Evolutionary conservation across 2,329 filamentous ascomycete species (phyloP).

Genomic region (Moelleriella libera): DNA sequence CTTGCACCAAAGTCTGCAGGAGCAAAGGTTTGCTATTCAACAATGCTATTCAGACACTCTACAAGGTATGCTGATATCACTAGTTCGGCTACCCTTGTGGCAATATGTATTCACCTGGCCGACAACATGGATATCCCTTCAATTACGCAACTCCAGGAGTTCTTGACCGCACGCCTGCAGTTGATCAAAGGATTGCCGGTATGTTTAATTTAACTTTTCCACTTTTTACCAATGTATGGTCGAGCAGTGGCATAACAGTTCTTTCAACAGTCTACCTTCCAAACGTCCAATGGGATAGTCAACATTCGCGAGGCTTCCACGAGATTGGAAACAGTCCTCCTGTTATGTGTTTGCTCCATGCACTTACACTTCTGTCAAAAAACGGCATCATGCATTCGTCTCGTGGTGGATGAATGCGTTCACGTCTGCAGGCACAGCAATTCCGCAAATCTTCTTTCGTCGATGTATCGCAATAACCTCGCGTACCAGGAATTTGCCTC

Average conservation of each 20-base stretch:
- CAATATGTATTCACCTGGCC: neutral
- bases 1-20: conserved; percentile 33
- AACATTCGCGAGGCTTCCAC: conserved; percentile 38
- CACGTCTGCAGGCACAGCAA: conserved; percentile 34
- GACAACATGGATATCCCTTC: conserved; percentile 23
- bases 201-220: conserved; percentile 6
- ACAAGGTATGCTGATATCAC: too few species aligned
- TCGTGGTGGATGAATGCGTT: conserved; percentile 49
- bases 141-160: conserved; percentile 36
- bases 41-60: neutral
- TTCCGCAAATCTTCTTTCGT: conserved; percentile 32
- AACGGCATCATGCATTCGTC: conserved; percentile 45
- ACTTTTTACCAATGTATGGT: neutral
- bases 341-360: conserved; percentile 50
- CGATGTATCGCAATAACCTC: conserved; percentile 45
- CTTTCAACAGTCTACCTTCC: conserved; percentile 33
- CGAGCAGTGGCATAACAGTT: conserved; percentile 2
- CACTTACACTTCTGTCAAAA: conserved; percentile 52
- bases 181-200: conserved; percentile 37
- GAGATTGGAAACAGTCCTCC: conserved; percentile 46
- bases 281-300: conserved; percentile 37
- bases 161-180: conserved; percentile 39
- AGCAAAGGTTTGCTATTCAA: conserved; percentile 27
- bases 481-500: conserved; percentile 49
- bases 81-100: neutral